Conservation (phyloP, 192 early-diverging fungal species). For the Oehlia diaphana region DNA sequence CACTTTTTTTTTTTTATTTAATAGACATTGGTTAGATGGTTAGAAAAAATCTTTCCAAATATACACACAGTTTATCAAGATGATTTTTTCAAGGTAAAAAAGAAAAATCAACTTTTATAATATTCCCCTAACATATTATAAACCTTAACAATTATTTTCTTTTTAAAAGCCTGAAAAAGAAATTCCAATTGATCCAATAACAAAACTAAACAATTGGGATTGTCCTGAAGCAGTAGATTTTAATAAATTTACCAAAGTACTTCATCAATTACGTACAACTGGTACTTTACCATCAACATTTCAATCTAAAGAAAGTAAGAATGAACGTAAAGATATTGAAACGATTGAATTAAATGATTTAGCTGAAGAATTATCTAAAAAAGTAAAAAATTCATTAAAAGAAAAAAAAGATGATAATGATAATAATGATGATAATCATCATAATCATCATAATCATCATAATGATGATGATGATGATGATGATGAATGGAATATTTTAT, state of each 20-base stretch:
- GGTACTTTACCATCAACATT: conserved; percentile 40
- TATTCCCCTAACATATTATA: too few species aligned
- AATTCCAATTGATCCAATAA: conserved; percentile 61
- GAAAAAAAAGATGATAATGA: not conserved
- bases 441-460: not conserved
- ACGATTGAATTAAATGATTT: not conserved
- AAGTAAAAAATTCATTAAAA: not conserved
- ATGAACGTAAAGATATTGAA: conserved; percentile 32
- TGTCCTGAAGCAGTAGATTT: conserved; percentile 72
- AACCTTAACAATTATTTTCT: not conserved
- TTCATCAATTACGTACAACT: conserved; percentile 38
- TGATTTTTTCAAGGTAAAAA: conserved; percentile 63
- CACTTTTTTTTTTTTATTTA: not conserved
- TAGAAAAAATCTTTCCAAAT: conserved; percentile 59
- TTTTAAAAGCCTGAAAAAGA: conserved; percentile 47
- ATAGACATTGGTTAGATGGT: conserved; percentile 56
- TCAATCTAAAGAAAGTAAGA: conserved; percentile 44
- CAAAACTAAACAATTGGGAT: conserved; percentile 74
- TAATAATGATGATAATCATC: not conserved
- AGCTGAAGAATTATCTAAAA: not conserved
- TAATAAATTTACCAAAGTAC: conserved; percentile 26
- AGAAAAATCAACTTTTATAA: not conserved
- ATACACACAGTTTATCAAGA: conserved; percentile 70
- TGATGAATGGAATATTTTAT: conserved; percentile 37
- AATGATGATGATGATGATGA: not conserved